Evolutionary conservation across 495 filamentous ascomycete species (phyloP), one percentile per base, ranked within the genome.

Genomic region (Symbiotaphrina buchneri): DNA sequence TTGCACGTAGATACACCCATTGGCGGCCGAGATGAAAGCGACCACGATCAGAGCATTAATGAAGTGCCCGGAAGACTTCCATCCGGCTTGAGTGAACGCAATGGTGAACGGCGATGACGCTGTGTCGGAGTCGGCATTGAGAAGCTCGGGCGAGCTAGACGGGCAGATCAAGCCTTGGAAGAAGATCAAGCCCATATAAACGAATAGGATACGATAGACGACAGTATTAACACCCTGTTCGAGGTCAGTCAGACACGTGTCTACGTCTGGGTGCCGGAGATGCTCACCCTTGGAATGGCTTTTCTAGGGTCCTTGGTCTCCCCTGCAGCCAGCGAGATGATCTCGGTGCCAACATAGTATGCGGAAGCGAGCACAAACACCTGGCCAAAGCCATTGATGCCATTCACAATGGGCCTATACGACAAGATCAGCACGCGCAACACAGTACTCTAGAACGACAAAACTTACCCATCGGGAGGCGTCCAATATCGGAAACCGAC

Each of bases 31-130:
- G 18, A 64, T 49, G 13, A 60, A 56, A 27, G 54, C 59, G 2
- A 59, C 63, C 53, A 66, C 51, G 41, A 66, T 56, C 3, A 64
- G 59, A 4, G 61, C 61, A 38, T 66, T 66, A 48, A 66, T 60
- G 39, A 63, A 60, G 44, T 54, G 61, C 3, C 58, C 60, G 1
- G 58, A 59, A 2, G 54, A 56, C 7, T 39, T 45, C 7, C 51
- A 58, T 30, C 61, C 61, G 24, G 55, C 59, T 35, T 54, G 45
- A 22, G 52, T 42, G 40, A 66, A 64, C 31, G 62, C 59, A 17
- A 66, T 52, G 10, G 59, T 63, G 41, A 66, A 66, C 1, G 61
- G 61, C 6, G 56, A 61, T 39, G 51, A 60, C 25, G 43, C 39
- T n/a, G n/a, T n/a, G 10, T 54, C 52, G 24, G 47, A 29, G 10